Evolutionary conservation across 768 basidiomycete species (phyloP).

Genomic region (Russula ochroleuca): DNA sequence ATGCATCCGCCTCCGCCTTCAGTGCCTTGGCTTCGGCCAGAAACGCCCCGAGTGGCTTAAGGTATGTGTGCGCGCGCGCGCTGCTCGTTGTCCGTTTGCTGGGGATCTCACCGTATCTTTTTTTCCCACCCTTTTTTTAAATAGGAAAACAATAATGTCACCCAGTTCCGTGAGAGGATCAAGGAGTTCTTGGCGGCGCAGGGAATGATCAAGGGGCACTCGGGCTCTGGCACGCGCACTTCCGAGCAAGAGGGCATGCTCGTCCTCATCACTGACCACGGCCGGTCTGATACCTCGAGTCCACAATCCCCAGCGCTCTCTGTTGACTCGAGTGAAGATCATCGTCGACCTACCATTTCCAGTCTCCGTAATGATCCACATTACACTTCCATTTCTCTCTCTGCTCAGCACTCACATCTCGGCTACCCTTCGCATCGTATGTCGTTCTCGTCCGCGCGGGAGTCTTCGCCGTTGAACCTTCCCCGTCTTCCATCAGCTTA

Average conservation of each 20-base stretch:
- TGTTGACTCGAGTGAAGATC: constrained; percentile 41
- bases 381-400: constrained; percentile 28
- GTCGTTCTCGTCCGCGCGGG: constrained; percentile 26
- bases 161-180: constrained; percentile 69
- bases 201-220: constrained; percentile 88
- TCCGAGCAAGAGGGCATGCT: constrained; percentile 55
- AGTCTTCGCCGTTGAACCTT: constrained; percentile 27
- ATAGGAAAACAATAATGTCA: constrained; percentile 66
- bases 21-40: constrained; percentile 80
- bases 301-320: constrained; percentile 49
- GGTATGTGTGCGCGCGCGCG: constrained; percentile 48
- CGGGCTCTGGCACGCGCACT: constrained; percentile 59
- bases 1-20: constrained; percentile 72
- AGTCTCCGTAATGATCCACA: constrained; percentile 34
- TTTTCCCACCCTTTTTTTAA: constrained; percentile 7
- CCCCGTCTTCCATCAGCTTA: constrained; percentile 27
- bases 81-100: background rate
- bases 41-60: constrained; percentile 84
- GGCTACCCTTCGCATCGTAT: constrained; percentile 24
- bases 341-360: constrained; percentile 36
- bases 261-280: constrained; percentile 42
- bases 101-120: constrained; percentile 5
- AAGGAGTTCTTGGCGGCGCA: constrained; percentile 74
- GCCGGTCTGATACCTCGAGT: constrained; percentile 34
- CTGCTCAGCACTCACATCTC: constrained; percentile 27